These are phyloP conservation scores for Bertia moriformis DNA, from an alignment of 2,329 filamentous ascomycete genomes.

Conservation along the genomic window DNA sequence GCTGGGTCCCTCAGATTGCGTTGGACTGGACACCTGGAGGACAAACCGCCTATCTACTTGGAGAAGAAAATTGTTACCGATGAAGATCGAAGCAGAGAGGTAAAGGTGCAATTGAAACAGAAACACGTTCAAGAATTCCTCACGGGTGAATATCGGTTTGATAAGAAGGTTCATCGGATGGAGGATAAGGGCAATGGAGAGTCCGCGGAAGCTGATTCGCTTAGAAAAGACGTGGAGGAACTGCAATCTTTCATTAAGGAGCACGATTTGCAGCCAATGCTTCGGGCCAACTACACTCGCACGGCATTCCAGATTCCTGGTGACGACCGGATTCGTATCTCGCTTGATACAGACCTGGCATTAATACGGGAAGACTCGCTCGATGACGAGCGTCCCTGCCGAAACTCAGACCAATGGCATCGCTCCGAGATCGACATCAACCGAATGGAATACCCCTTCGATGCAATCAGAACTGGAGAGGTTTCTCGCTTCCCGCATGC, in stretches of 20 bases:
- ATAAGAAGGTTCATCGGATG: slow-evolving; percentile 49
- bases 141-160: slow-evolving; percentile 47
- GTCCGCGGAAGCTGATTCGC: slow-evolving; percentile 29
- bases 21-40: slow-evolving; percentile 49
- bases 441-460: slow-evolving; percentile 48
- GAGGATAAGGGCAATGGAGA: slow-evolving; percentile 31
- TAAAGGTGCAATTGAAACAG: slow-evolving; percentile 39
- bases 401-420: slow-evolving; percentile 52
- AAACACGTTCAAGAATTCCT: slow-evolving; percentile 56
- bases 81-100: slow-evolving; percentile 7
- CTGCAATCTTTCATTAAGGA: slow-evolving; percentile 49
- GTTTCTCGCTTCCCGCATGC: slow-evolving; percentile 52
- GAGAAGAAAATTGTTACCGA: slow-evolving; percentile 53
- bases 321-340: slow-evolving; percentile 49
- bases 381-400: slow-evolving; percentile 44
- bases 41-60: slow-evolving; percentile 44
- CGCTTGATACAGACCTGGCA: slow-evolving; percentile 51
- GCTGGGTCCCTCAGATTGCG: slow-evolving; percentile 47
- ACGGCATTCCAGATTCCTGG: slow-evolving; percentile 60
- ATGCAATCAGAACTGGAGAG: slow-evolving; percentile 44
- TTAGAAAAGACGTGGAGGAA: slow-evolving; percentile 40
- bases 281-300: slow-evolving; percentile 54
- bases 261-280: slow-evolving; percentile 45
- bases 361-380: slow-evolving; percentile 36
- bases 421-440: slow-evolving; percentile 46